Evolutionary conservation across 2,329 filamentous ascomycete genomes (phyloP), one percentile per base, ranked within the genome.

Genomic region (Alternaria ethzedia): DNA sequence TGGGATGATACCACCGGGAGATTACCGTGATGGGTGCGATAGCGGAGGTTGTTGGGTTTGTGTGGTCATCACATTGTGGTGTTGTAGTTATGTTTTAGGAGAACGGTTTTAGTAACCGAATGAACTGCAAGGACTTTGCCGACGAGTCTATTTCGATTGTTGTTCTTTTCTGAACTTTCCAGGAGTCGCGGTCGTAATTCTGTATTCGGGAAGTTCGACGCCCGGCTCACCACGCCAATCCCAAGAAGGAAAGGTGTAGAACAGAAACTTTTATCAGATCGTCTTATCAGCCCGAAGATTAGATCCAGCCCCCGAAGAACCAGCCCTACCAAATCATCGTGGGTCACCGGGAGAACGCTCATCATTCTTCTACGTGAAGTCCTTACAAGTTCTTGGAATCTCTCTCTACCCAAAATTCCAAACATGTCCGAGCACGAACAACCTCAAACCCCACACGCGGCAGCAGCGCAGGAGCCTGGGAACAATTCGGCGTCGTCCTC

Each of bases 41-140:
- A 12, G 6, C 49, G 32, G 5, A 8, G 9, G 26, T 4, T 52
- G 15, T n/a, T 15, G 15, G 32, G 2, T 41, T n/a, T 36, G 32
- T n/a, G 32, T n/a, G 8, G 4, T 0, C 1, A 3, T 15, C 30
- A 7, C 6, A 8, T 8, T n/a, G 32, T 15, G 32, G 32, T 36
- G 4, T n/a, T 9, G 13, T n/a, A 3, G 32, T 9, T 36, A 2
- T 36, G 15, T 36, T 1, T 0, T n/a, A 0, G 1, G 2, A n/a
- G 32, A 0, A 10, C 8, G 32, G 1, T 4, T 0, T 25, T n/a
- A 2, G 6, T 9, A 0, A 1, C n/a, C 17, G 7, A 9, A 3
- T 25, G 30, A 11, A 52, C 20, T 36, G 3, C 4, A n/a, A 17
- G n/a, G 1, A 5, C n/a, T 23, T 25, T 52, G 21, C 4, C 1